Evolutionary conservation across 768 basidiomycete species (phyloP).

Genomic region (Galerina marginata): DNA sequence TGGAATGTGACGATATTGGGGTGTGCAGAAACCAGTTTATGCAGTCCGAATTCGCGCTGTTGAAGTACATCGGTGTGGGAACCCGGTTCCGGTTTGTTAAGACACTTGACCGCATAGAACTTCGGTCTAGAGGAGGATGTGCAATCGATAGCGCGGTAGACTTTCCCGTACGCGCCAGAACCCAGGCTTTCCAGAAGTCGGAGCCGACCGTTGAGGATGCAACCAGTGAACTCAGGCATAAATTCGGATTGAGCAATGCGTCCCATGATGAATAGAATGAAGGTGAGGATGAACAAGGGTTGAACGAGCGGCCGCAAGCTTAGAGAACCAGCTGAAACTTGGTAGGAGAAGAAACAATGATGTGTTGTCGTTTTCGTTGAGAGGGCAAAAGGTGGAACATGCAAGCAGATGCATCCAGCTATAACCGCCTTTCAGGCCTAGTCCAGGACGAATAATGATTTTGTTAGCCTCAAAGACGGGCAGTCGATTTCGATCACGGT

Average conservation of each 20-base stretch:
- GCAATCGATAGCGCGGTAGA: slow-evolving; percentile 72
- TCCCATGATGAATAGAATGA: slow-evolving; percentile 39
- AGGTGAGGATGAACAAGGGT: slow-evolving; percentile 12
- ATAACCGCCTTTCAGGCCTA: no score
- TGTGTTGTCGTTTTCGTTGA: not conserved
- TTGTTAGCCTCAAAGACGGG: no score
- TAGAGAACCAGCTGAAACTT: slow-evolving; percentile 23
- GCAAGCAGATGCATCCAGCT: not conserved
- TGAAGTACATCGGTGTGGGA: slow-evolving; percentile 64
- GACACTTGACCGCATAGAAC: slow-evolving; percentile 78
- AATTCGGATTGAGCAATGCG: slow-evolving; percentile 44
- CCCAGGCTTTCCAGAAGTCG: slow-evolving; percentile 68
- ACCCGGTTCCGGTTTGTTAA: slow-evolving; percentile 61
- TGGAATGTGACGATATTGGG: slow-evolving; percentile 74
- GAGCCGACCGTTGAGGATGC: slow-evolving; percentile 60
- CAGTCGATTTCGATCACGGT: no score
- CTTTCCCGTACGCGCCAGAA: slow-evolving; percentile 77
- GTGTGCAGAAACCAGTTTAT: slow-evolving; percentile 56
- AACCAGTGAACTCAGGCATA: slow-evolving; percentile 57
- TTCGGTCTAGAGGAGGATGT: slow-evolving; percentile 39
- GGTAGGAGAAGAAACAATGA: slow-evolving; percentile 10
- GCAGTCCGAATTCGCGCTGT: slow-evolving; percentile 69
- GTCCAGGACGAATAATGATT: no score
- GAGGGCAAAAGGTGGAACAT: slow-evolving; percentile 4
- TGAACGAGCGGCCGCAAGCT: slow-evolving; percentile 23